Conservation (phyloP, 1,284 basidiomycete species). For the Veloporphyrellus conicus region DNA sequence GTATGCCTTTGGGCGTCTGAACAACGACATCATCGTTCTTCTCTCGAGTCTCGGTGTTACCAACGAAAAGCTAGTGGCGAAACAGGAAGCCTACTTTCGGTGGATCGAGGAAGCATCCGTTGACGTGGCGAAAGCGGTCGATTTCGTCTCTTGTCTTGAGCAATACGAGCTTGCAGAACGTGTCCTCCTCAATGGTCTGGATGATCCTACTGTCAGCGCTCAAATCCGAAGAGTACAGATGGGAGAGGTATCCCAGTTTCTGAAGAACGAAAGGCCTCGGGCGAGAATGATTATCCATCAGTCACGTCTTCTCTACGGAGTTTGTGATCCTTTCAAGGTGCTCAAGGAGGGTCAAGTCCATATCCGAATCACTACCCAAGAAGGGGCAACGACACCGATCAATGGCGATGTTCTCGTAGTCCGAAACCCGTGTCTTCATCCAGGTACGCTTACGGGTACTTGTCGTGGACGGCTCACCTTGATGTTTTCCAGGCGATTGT, state of each 20-base stretch:
- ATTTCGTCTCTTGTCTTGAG: slow-evolving; percentile 50
- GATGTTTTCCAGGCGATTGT: slow-evolving; percentile 46
- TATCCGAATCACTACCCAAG: slow-evolving; percentile 51
- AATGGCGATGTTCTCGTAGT: slow-evolving; percentile 59
- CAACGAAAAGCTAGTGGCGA: slow-evolving; percentile 48
- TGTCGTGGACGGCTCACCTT: not conserved
- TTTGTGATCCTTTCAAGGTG: slow-evolving; percentile 61
- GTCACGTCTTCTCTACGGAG: slow-evolving; percentile 58
- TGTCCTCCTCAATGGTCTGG: slow-evolving; percentile 52
- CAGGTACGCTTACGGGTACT: slow-evolving; percentile 37
- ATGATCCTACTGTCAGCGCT: slow-evolving; percentile 38
- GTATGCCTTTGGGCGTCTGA: slow-evolving; percentile 58
- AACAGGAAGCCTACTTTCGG: slow-evolving; percentile 54
- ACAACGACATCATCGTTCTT: slow-evolving; percentile 64
- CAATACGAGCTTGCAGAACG: slow-evolving; percentile 48
- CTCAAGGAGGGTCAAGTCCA: slow-evolving; percentile 60
- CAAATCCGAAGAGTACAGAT: slow-evolving; percentile 44
- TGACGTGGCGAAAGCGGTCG: slow-evolving; percentile 47
- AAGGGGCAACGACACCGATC: slow-evolving; percentile 51
- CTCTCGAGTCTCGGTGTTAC: slow-evolving; percentile 58
- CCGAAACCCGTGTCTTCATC: slow-evolving; percentile 64
- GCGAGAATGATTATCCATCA: slow-evolving; percentile 57
- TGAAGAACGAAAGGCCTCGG: slow-evolving; percentile 52
- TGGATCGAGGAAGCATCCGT: slow-evolving; percentile 50
- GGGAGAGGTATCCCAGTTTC: slow-evolving; percentile 48